These are phyloP conservation scores for Discostella stelligera DNA, from an alignment of 352 stramenopile species.

Conservation along the genomic window DNA sequence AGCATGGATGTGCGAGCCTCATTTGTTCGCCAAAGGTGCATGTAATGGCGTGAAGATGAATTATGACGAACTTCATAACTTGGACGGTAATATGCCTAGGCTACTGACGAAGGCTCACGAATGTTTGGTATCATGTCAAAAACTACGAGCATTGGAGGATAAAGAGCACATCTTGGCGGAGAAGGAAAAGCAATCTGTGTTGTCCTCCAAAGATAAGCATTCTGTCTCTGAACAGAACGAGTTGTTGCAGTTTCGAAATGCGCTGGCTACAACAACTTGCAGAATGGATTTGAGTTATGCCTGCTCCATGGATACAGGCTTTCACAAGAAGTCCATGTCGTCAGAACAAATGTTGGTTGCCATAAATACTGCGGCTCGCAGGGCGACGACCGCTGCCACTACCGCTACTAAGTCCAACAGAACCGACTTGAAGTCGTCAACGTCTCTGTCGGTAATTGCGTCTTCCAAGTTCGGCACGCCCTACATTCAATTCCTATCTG, in stretches of 20 bases:
- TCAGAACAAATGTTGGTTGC: constrained; percentile 9
- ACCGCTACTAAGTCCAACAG: constrained; percentile 11
- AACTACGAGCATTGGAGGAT: constrained; percentile 14
- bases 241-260: constrained; percentile 33
- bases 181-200: constrained; percentile 18
- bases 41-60: background rate
- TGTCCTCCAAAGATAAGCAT: constrained; percentile 23
- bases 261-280: constrained; percentile 32
- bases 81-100: constrained; percentile 6
- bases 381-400: constrained; percentile 21
- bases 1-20: constrained; percentile 44
- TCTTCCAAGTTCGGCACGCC: constrained; percentile 40
- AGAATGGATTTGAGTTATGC: constrained; percentile 23
- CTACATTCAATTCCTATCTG: constrained; percentile 56
- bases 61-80: background rate
- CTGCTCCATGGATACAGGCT: background rate
- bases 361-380: constrained; percentile 20
- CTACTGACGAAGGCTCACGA: constrained; percentile 24
- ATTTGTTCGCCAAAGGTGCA: background rate
- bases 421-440: constrained; percentile 13
- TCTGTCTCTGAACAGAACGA: constrained; percentile 30
- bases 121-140: constrained; percentile 25
- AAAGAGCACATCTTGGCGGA: background rate
- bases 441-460: background rate
- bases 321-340: background rate